phyloP scores from a whole-genome alignment of 768 basidiomycete genomes.

The Psilocybe sp. region DNA sequence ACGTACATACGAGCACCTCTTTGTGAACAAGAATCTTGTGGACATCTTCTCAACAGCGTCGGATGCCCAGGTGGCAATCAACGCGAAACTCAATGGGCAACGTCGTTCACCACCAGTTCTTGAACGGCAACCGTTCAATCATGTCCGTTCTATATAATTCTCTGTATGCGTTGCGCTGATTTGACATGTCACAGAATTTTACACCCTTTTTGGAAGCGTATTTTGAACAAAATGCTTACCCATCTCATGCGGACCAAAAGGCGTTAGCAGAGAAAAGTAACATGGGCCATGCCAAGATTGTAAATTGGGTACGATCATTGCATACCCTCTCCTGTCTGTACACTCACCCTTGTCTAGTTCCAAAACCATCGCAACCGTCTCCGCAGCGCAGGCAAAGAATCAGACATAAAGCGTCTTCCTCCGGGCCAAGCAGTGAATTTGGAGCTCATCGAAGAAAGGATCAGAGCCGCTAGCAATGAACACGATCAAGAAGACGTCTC shows the following conservation, averaged over 20 bases:
- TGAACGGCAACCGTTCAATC: background rate
- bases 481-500: too few relatives aligned
- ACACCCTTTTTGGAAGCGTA: constrained; percentile 44
- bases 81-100: too few relatives aligned
- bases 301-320: constrained; percentile 59
- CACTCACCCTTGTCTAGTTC: too few relatives aligned
- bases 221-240: constrained; percentile 47
- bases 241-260: constrained; percentile 35
- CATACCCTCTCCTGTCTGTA: too few relatives aligned
- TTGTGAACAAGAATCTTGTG: too few relatives aligned
- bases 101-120: too few relatives aligned
- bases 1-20: too few relatives aligned
- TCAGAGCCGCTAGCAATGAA: too few relatives aligned
- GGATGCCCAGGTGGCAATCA: too few relatives aligned
- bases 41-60: too few relatives aligned
- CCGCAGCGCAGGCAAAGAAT: constrained; percentile 24
- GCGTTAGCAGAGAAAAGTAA: constrained; percentile 37
- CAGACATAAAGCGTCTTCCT: constrained; percentile 17
- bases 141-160: background rate
- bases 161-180: too few relatives aligned
- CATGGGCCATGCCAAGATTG: constrained; percentile 47
- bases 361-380: constrained; percentile 50
- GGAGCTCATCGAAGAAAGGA: too few relatives aligned
- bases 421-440: background rate
- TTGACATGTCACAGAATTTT: constrained; percentile 34